Percentiles rank a stretch among this genome's conserved stretches.
Conservation (phyloP, 2,329 filamentous ascomycete genomes). For the Ophiostoma ips region DNA sequence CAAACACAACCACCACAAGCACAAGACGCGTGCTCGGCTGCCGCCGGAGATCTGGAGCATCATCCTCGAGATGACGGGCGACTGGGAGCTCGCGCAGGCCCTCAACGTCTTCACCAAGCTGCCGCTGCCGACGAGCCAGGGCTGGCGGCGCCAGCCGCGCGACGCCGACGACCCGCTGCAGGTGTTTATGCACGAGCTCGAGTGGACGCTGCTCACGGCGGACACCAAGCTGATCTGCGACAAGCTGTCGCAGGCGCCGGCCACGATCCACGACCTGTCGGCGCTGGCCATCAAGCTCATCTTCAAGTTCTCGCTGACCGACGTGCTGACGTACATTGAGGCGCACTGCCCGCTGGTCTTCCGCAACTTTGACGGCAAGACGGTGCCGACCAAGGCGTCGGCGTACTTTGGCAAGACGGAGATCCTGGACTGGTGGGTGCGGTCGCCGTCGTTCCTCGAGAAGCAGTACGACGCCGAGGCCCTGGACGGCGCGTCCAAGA, state of each 20-base stretch:
- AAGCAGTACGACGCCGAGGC: conserved; percentile 79
- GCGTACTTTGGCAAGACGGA: conserved; percentile 72
- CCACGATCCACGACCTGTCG: conserved; percentile 57
- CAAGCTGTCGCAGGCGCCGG: conserved; percentile 56
- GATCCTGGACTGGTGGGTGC: conserved; percentile 84
- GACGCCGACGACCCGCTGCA: conserved; percentile 50
- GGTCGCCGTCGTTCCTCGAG: conserved; percentile 65
- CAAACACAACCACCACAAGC: too few relatives aligned
- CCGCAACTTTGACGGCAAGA: conserved; percentile 72
- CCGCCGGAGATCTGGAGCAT: conserved; percentile 84
- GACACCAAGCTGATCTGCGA: conserved; percentile 57
- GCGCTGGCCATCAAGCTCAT: conserved; percentile 75
- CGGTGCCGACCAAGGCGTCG: conserved; percentile 77
- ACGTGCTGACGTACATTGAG: conserved; percentile 57
- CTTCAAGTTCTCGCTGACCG: conserved; percentile 76
- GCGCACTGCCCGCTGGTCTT: conserved; percentile 57
- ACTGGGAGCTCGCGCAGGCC: conserved; percentile 82
- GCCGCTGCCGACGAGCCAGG: conserved; percentile 43
- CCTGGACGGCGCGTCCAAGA: conserved; percentile 73
- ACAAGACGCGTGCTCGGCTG: conserved; percentile 28
- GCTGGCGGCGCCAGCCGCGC: conserved; percentile 52
- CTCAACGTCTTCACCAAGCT: conserved; percentile 70
- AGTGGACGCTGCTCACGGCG: conserved; percentile 70
- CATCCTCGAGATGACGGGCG: conserved; percentile 68
- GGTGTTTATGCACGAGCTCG: conserved; percentile 63